Evolutionary conservation across 2,329 filamentous ascomycete species (phyloP).

Genomic region (Sclerotiophoma versabilis): DNA sequence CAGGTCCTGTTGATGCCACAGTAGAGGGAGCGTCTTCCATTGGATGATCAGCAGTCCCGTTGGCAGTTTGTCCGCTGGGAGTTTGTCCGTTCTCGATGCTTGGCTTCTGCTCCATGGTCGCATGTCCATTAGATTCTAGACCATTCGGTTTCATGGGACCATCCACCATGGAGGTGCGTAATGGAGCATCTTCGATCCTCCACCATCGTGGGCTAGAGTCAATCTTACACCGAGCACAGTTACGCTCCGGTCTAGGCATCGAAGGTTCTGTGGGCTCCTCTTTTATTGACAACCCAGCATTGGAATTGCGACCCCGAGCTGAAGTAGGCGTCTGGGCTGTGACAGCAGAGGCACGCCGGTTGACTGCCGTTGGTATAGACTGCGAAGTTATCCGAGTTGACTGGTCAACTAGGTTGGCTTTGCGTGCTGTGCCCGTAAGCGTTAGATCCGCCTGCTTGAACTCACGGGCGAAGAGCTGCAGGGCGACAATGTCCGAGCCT

Average conservation of each 20-base stretch:
- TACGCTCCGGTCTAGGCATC: constrained; percentile 42
- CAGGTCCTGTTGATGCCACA: constrained; percentile 20
- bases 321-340: constrained; percentile 44
- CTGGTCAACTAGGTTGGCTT: constrained; percentile 78
- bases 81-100: constrained; percentile 25
- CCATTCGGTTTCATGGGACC: constrained; percentile 37
- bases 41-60: constrained; percentile 34
- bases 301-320: constrained; percentile 43
- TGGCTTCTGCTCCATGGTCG: constrained; percentile 21
- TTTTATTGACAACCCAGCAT: constrained; percentile 45
- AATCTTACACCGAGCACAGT: constrained; percentile 58
- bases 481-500: constrained; percentile 74
- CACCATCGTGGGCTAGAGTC: constrained; percentile 73
- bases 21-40: constrained; percentile 42
- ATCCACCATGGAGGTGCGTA: constrained; percentile 20
- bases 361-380: constrained; percentile 32
- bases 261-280: constrained; percentile 46
- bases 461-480: constrained; percentile 85
- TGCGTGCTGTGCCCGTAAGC: constrained; percentile 89
- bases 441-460: constrained; percentile 95
- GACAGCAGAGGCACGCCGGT: constrained; percentile 52
- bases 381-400: constrained; percentile 61
- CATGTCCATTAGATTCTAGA: constrained; percentile 22
- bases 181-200: constrained; percentile 34
- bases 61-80: constrained; percentile 26